These are phyloP conservation scores for Trametes coccinea DNA, from an alignment of 768 basidiomycete species.

Conservation along the genomic window DNA sequence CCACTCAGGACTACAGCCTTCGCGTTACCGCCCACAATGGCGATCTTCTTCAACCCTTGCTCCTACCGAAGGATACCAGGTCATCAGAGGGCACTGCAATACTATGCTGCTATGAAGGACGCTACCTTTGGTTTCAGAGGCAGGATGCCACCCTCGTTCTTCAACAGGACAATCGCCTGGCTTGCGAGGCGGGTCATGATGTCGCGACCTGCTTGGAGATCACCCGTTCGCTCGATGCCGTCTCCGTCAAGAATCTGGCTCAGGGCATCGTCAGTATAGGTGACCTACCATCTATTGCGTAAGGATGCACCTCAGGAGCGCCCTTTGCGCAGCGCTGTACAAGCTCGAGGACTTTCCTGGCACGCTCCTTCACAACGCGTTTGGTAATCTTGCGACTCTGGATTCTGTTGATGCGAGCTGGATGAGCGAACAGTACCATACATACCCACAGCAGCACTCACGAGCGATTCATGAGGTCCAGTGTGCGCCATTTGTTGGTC, in stretches of 20 bases:
- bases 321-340: constrained; percentile 68
- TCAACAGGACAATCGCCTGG: constrained; percentile 72
- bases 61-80: constrained; percentile 10
- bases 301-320: constrained; percentile 57
- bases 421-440: background rate
- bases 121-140: constrained; percentile 47
- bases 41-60: constrained; percentile 59
- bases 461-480: constrained; percentile 65
- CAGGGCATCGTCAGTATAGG: background rate
- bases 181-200: constrained; percentile 70
- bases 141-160: constrained; percentile 59
- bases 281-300: background rate
- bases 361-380: constrained; percentile 67
- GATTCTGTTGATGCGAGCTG: constrained; percentile 33
- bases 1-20: constrained; percentile 63
- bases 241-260: constrained; percentile 68
- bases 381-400: constrained; percentile 61
- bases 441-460: constrained; percentile 1
- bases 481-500: constrained; percentile 69
- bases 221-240: constrained; percentile 60
- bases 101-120: background rate
- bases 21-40: constrained; percentile 74
- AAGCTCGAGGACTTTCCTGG: constrained; percentile 62
- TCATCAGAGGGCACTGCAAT: background rate
- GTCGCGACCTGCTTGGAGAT: constrained; percentile 58